phyloP scores from a whole-genome alignment of 116 monocot genomes.

The Trichopus zeylanicus region DNA sequence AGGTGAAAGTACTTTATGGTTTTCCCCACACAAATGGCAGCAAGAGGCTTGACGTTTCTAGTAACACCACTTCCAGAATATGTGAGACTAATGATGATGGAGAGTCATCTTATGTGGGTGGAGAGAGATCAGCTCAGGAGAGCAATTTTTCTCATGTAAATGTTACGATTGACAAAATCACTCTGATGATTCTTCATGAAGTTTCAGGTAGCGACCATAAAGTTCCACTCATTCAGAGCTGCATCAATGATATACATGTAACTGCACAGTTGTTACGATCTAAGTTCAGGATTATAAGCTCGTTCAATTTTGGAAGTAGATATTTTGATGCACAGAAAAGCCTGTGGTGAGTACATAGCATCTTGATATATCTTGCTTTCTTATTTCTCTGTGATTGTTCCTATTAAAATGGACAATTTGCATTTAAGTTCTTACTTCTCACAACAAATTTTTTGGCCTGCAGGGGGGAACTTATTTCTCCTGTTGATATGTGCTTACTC shows the following conservation, averaged over 20 bases:
- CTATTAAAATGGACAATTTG: no score
- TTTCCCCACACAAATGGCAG: slow-evolving; percentile 10
- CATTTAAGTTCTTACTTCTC: not conserved
- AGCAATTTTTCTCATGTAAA: slow-evolving; percentile 20
- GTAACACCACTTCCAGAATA: not conserved
- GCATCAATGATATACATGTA: slow-evolving; percentile 33
- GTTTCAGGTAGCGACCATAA: slow-evolving; percentile 48
- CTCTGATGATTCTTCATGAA: slow-evolving; percentile 60
- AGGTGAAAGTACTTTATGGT: slow-evolving; percentile 50
- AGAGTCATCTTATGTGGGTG: not conserved
- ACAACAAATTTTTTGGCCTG: slow-evolving; percentile 9
- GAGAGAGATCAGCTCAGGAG: slow-evolving; percentile 12
- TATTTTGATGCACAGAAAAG: slow-evolving; percentile 55
- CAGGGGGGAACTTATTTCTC: slow-evolving; percentile 70
- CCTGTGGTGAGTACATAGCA: slow-evolving; percentile 41
- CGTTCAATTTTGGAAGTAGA: slow-evolving; percentile 24
- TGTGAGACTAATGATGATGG: slow-evolving; percentile 12
- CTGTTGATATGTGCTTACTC: slow-evolving; percentile 40
- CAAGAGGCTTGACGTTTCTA: slow-evolving; percentile 4
- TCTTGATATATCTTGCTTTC: not conserved
- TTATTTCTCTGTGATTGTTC: slow-evolving; percentile 5
- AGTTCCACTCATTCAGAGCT: slow-evolving; percentile 44
- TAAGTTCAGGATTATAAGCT: slow-evolving; percentile 63
- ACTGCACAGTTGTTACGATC: slow-evolving; percentile 40
- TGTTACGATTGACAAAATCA: slow-evolving; percentile 37